Evolutionary conservation across 2,329 filamentous ascomycete genomes (phyloP).

Genomic region (Zarea fungicola): DNA sequence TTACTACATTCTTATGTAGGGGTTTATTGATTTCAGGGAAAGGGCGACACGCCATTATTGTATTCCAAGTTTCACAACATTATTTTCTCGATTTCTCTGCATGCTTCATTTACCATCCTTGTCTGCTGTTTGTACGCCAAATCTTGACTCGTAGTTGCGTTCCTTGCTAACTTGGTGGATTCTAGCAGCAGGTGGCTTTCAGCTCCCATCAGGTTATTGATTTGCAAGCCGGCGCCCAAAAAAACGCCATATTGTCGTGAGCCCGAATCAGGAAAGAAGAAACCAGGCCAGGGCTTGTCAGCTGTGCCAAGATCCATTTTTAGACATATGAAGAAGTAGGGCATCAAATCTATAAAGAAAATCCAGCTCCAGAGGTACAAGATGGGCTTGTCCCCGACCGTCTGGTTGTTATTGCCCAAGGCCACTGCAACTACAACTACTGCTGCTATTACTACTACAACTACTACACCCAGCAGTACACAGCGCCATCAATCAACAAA

Average conservation of each 20-base stretch:
- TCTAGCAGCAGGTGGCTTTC: neutral
- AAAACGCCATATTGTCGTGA: neutral
- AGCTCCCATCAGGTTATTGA: neutral
- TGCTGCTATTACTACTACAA: no score
- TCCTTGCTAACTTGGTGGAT: neutral
- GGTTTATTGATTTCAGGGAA: no score
- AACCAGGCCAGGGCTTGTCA: neutral
- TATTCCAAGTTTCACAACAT: no score
- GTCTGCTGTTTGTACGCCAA: neutral
- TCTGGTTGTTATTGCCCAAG: neutral
- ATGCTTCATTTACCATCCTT: neutral
- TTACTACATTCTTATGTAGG: no score
- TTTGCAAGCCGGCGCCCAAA: neutral
- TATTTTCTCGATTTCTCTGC: no score
- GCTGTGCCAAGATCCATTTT: neutral
- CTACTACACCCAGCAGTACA: no score
- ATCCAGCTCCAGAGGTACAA: neutral
- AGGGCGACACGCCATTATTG: no score
- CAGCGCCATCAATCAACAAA: neutral
- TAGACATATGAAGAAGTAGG: neutral
- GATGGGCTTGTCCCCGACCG: slow-evolving; percentile 2
- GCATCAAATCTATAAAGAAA: no score
- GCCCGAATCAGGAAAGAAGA: neutral
- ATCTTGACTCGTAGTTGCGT: neutral
- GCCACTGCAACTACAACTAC: no score